Percentiles rank a stretch among this genome's conserved stretches.
Conservation (phyloP, 352 stramenopile species). For the Globisporangium acanthophoron region DNA sequence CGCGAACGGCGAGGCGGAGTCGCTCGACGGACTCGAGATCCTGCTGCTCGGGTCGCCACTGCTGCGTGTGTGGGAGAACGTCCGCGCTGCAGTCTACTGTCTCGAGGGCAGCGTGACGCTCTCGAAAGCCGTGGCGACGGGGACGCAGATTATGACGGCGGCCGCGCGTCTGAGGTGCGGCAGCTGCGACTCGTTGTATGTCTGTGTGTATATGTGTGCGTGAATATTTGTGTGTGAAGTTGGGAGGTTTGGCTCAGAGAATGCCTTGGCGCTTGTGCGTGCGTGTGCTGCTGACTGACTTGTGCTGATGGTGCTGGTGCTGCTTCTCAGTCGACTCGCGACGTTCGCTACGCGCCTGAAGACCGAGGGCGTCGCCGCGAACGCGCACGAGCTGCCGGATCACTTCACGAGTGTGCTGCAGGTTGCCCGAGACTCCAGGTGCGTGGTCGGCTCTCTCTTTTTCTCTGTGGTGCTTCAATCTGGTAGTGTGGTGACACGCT, state of each 20-base stretch:
- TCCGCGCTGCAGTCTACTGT: conserved; percentile 64
- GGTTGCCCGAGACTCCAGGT: conserved; percentile 57
- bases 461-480: neutral
- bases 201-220: too few relatives aligned
- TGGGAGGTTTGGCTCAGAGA: too few relatives aligned
- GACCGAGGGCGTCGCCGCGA: conserved; percentile 8
- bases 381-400: conserved; percentile 45
- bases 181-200: too few relatives aligned
- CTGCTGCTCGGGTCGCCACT: conserved; percentile 66
- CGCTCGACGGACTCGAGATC: conserved; percentile 61
- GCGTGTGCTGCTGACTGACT: too few relatives aligned
- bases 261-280: too few relatives aligned
- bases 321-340: conserved; percentile 14
- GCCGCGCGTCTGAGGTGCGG: conserved; percentile 42
- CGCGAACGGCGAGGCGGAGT: conserved; percentile 28
- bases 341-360: conserved; percentile 9
- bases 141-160: conserved; percentile 48
- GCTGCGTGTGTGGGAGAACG: conserved; percentile 65
- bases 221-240: too few relatives aligned
- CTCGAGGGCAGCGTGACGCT: conserved; percentile 62
- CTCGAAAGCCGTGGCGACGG: conserved; percentile 48
- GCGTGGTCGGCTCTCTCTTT: neutral
- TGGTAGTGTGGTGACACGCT: neutral
- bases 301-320: conserved; percentile 3
- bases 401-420: conserved; percentile 47